A percentile compares a stretch with the other conserved stretches of the same genome.
Evolutionary conservation across 2,329 filamentous ascomycete species (phyloP).

Genomic region (Pseudonectria foliicola): DNA sequence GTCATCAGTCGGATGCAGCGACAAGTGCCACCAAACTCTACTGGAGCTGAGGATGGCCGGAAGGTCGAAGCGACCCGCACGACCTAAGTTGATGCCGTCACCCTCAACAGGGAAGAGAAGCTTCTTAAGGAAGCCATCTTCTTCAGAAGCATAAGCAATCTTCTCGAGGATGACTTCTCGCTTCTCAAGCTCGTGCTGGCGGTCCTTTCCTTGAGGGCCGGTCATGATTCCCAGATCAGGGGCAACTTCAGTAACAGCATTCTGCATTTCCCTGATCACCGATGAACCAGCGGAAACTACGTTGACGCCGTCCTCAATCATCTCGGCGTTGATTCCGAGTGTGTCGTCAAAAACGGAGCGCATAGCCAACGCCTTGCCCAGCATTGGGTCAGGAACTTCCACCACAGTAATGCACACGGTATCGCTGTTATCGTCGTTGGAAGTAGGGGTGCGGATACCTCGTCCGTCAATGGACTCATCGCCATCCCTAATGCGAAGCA

Average conservation of each 20-base stretch:
- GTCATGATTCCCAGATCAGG: slow-evolving; percentile 71
- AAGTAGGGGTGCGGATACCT: slow-evolving; percentile 55
- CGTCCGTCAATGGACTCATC: slow-evolving; percentile 61
- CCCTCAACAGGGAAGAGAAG: slow-evolving; percentile 72
- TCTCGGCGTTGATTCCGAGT: slow-evolving; percentile 91
- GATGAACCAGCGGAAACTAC: slow-evolving; percentile 68
- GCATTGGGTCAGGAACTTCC: slow-evolving; percentile 70
- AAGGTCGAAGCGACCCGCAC: slow-evolving; percentile 72
- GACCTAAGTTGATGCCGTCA: slow-evolving; percentile 74
- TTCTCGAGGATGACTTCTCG: slow-evolving; percentile 81
- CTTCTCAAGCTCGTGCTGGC: slow-evolving; percentile 73
- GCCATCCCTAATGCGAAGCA: slow-evolving; percentile 58
- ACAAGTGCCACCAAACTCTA: slow-evolving; percentile 91
- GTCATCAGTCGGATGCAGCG: slow-evolving; percentile 86
- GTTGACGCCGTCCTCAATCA: slow-evolving; percentile 92
- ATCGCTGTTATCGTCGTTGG: slow-evolving; percentile 66
- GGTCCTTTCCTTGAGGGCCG: slow-evolving; percentile 60
- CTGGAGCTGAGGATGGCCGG: slow-evolving; percentile 69
- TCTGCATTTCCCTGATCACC: slow-evolving; percentile 79
- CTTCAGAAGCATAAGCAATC: slow-evolving; percentile 71
- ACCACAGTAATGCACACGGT: slow-evolving; percentile 85
- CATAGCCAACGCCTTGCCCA: slow-evolving; percentile 85
- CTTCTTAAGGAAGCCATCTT: slow-evolving; percentile 74
- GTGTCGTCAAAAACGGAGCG: slow-evolving; percentile 87
- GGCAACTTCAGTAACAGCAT: slow-evolving; percentile 68